Conservation (phyloP, 2,329 filamentous ascomycete genomes). For the Epichloe amarillans region DNA sequence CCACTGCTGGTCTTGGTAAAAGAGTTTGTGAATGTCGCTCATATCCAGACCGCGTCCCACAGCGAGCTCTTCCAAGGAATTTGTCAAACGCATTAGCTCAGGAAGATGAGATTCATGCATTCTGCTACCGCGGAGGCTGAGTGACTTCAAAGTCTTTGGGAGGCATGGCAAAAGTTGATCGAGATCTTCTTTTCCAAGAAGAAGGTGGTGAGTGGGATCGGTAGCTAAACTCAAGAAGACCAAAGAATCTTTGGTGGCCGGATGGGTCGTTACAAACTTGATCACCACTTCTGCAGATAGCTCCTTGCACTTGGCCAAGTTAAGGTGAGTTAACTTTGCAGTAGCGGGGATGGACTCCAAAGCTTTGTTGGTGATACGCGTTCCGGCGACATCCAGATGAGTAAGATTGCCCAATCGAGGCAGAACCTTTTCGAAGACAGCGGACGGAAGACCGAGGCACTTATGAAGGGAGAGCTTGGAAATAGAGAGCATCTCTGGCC, state of each 20-base stretch:
- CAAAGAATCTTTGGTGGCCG: constrained; percentile 49
- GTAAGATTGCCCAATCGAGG: constrained; percentile 59
- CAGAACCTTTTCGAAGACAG: constrained; percentile 55
- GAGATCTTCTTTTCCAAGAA: constrained; percentile 54
- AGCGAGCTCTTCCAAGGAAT: constrained; percentile 61
- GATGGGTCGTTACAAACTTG: constrained; percentile 57
- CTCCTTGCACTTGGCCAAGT: constrained; percentile 61
- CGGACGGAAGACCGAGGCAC: constrained; percentile 55
- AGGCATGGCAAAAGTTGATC: constrained; percentile 51
- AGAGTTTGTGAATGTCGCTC: constrained; percentile 51
- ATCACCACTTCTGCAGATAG: constrained; percentile 54
- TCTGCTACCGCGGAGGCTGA: constrained; percentile 63
- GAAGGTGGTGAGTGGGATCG: constrained; percentile 58
- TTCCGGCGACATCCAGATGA: constrained; percentile 69
- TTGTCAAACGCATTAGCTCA: constrained; percentile 49
- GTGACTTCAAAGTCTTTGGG: constrained; percentile 53
- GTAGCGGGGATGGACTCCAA: constrained; percentile 57
- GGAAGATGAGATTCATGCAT: constrained; percentile 53
- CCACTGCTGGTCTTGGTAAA: constrained; percentile 35
- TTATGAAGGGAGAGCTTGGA: constrained; percentile 65
- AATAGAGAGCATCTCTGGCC: constrained; percentile 44
- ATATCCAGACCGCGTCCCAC: constrained; percentile 55
- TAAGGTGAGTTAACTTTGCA: constrained; percentile 63
- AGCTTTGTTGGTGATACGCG: constrained; percentile 59
- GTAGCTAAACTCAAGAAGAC: constrained; percentile 61